Evolutionary conservation across 495 filamentous ascomycete genomes (phyloP), one percentile per base, ranked within the genome.

Genomic region (Aspergillus cristatus): DNA sequence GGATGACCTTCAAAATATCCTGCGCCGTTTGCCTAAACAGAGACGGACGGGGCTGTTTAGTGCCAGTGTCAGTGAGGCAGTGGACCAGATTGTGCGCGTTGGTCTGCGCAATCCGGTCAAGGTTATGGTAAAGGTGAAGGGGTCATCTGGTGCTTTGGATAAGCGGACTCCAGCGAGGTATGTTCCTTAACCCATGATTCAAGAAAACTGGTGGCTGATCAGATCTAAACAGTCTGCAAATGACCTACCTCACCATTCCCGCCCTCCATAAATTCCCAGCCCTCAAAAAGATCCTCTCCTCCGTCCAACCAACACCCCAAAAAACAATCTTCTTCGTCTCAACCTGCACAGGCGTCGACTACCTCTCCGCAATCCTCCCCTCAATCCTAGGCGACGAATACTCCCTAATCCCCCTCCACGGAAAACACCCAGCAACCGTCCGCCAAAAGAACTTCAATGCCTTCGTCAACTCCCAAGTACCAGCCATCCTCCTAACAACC

Each of bases 321-420:
- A 73, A 90, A 51, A 77, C 79, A n/a, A 97, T 98, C 39, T 68
- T 94, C 50, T 98, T 94, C 57, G 74, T 97, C 24, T 91, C 90
- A 13, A 96, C 87, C 26, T 95, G 93, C 50, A 86, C 86, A 16
- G 83, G 81, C n/a, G 93, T 97, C 15, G 91, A 96, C 57, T 96
- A 94, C 57, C 87, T 90, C 49, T 71, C 83, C 17, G 70, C 81
- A 40, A 71, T 94, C 12, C 70, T 97, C 18, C 81, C 84, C 0
- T 65, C 93, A 11, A 61, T 73, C 5, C 52, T 75, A 6, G 71
- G 74, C 13, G 54, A 66, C 17, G 58, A 65, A 1, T 84, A 85
- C 49, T 65, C 68, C 12, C 62, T 93, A 5, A 70, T 91, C 14
- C 80, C 89, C 5, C 72, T 98, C 1, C 91, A 98, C 49, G 91